Percentiles rank a stretch among this genome's conserved stretches.
Conservation (phyloP, 805 yeast species). For the Myxozyma nipponensis region DNA sequence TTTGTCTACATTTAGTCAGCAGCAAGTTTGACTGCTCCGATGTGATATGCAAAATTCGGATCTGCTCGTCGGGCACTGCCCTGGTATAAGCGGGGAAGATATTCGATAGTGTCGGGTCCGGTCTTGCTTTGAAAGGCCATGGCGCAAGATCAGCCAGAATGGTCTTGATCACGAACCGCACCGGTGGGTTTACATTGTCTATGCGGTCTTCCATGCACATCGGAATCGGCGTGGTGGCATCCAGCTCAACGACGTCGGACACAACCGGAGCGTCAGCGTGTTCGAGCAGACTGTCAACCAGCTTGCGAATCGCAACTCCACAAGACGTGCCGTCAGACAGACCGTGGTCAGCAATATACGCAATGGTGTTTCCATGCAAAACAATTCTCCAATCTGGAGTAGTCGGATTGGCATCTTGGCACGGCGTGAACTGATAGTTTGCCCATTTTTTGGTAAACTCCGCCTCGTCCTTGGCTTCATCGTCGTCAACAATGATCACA, state of each 20-base stretch:
- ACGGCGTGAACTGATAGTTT: neutral
- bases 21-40: neutral
- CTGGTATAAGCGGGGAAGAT: constrained; percentile 1
- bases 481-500: constrained; percentile 2
- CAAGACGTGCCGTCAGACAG: constrained; percentile 15
- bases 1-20: constrained; percentile 2
- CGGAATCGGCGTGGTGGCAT: neutral
- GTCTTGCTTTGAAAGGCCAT: neutral
- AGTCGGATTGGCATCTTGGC: neutral
- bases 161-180: neutral
- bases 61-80: neutral
- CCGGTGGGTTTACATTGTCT: neutral
- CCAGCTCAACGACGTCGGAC: neutral
- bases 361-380: constrained; percentile 3
- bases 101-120: neutral
- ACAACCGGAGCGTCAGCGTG: neutral
- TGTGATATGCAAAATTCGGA: neutral
- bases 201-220: constrained; percentile 1
- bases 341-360: constrained; percentile 12
- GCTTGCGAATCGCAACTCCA: constrained; percentile 4
- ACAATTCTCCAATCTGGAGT: constrained; percentile 11
- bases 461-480: neutral
- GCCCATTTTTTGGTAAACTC: neutral
- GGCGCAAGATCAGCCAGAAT: neutral
- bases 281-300: neutral